Evolutionary conservation across 495 filamentous ascomycete species (phyloP), one percentile per base, ranked within the genome.

Genomic region (Xylaria grammica): DNA sequence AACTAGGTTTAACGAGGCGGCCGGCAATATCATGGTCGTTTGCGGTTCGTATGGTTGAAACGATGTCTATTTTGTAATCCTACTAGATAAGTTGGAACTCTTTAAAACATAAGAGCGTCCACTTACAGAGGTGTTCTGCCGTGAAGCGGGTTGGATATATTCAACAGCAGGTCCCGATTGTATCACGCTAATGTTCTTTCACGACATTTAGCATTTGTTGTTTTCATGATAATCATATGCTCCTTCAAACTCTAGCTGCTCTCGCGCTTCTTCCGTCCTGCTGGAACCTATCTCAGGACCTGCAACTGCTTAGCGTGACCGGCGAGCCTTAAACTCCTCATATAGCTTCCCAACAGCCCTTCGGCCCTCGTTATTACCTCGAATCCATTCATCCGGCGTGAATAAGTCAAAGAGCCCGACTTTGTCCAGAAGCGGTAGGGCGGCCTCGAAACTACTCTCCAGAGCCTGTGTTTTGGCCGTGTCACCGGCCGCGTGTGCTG

Each of bases 361-460:
- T 20, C 65, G 60, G 4, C 65, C 67, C 19, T 70, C 60, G 36
- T 70, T 72, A 57, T 68, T 32, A 3, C 69, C 67, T 19, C 20
- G 36, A 24, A 73, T 66, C 66, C 67, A 69, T n/a, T 74, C 69
- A 20, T 69, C 67, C 5, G 71, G 63, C 6, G n/a, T 29, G 51
- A 72, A 74, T 36, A 74, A 58, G 4, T 68, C 69, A 45, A 72
- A 68, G 55, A 72, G 59, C 38, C 71, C 69, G 20, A 70, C 67
- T 24, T 62, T 65, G 8, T 71, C 57, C 27, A 69, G 32, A 2
- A 71, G 64, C 15, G 71, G 71, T 2, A 73, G 49, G 2, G 64
- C 60, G 2, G 65, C 66, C 19, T 56, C 54, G 52, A 73, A 65
- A 13, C 63, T 51, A 9, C 61, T 49, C 42, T 67, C 64, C 7